Conservation (phyloP, 2,329 filamentous ascomycete species). For the Trichoderma gracile region DNA sequence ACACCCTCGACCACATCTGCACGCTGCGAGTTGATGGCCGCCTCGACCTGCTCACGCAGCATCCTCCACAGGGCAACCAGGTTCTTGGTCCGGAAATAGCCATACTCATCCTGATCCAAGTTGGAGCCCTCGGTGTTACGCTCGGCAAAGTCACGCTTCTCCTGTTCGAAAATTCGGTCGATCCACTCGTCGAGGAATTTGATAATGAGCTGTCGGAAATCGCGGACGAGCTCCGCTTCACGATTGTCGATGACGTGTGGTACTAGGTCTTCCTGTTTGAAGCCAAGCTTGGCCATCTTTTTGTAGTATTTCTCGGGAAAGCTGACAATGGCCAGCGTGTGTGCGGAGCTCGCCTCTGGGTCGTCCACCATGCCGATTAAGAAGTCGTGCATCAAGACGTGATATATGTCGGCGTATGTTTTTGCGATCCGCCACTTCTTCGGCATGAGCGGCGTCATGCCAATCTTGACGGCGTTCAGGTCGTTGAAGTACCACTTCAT, state of each 20-base stretch:
- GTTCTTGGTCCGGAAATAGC: slow-evolving; percentile 88
- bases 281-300: slow-evolving; percentile 90
- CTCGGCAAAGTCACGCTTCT: slow-evolving; percentile 77
- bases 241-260: slow-evolving; percentile 90
- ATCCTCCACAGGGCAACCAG: slow-evolving; percentile 96
- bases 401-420: slow-evolving; percentile 88
- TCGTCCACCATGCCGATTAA: slow-evolving; percentile 81
- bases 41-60: slow-evolving; percentile 87
- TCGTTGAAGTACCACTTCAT: slow-evolving; percentile 99
- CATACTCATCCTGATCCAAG: slow-evolving; percentile 83
- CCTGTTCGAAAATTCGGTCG: slow-evolving; percentile 82
- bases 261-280: slow-evolving; percentile 70
- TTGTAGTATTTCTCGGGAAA: slow-evolving; percentile 96
- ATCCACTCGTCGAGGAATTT: slow-evolving; percentile 97
- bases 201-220: slow-evolving; percentile 94
- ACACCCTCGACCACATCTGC: slow-evolving; percentile 92
- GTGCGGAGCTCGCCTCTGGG: slow-evolving; percentile 77
- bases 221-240: slow-evolving; percentile 84
- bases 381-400: slow-evolving; percentile 93
- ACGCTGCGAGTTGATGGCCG: slow-evolving; percentile 80
- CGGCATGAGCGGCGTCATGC: slow-evolving; percentile 89
- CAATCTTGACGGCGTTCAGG: slow-evolving; percentile 88
- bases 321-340: slow-evolving; percentile 88
- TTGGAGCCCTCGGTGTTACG: slow-evolving; percentile 72
- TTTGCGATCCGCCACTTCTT: slow-evolving; percentile 96